Percentiles rank a stretch among this genome's conserved stretches.
These are phyloP conservation scores for Phytopythium cucurbitacearum DNA, from an alignment of 352 stramenopile genomes.

Conservation along the genomic window DNA sequence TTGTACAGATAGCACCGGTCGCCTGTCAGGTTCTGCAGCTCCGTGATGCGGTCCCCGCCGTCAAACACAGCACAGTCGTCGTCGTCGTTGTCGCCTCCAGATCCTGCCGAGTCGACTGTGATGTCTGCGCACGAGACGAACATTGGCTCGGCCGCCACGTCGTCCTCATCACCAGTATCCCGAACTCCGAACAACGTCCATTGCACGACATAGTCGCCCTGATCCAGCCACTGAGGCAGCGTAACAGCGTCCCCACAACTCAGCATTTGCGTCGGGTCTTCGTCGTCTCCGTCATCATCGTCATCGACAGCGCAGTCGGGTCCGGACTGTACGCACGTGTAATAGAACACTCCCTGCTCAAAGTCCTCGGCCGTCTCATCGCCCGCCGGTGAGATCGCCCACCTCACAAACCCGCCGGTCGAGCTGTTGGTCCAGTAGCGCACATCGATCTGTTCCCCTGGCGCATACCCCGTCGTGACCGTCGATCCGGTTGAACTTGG, in stretches of 20 bases:
- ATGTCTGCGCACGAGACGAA: slow-evolving; percentile 57
- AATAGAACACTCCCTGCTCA: slow-evolving; percentile 47
- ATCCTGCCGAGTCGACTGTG: slow-evolving; percentile 21
- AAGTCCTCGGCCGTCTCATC: slow-evolving; percentile 31
- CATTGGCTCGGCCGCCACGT: slow-evolving; percentile 31
- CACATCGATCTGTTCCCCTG: slow-evolving; percentile 41
- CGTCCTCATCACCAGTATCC: slow-evolving; percentile 25
- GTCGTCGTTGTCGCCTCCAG: slow-evolving; percentile 15
- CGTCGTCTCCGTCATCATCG: slow-evolving; percentile 29
- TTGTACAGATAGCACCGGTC: slow-evolving; percentile 58
- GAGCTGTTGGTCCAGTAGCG: slow-evolving; percentile 49
- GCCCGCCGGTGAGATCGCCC: slow-evolving; percentile 26
- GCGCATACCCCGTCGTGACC: slow-evolving; percentile 27
- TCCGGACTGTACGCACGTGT: slow-evolving; percentile 46
- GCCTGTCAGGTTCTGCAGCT: slow-evolving; percentile 24
- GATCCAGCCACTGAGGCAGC: slow-evolving; percentile 34
- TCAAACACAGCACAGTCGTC: slow-evolving; percentile 38
- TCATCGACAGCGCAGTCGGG: slow-evolving; percentile 29
- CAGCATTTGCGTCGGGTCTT: slow-evolving; percentile 20
- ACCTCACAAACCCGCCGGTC: slow-evolving; percentile 52
- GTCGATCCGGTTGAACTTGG: slow-evolving; percentile 20
- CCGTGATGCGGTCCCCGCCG: slow-evolving; percentile 46
- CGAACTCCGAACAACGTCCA: slow-evolving; percentile 45
- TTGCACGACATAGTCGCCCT: slow-evolving; percentile 55
- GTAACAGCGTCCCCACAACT: slow-evolving; percentile 40